Evolutionary conservation across 2,329 filamentous ascomycete species (phyloP).

Genomic region (Penicillium sp.): DNA sequence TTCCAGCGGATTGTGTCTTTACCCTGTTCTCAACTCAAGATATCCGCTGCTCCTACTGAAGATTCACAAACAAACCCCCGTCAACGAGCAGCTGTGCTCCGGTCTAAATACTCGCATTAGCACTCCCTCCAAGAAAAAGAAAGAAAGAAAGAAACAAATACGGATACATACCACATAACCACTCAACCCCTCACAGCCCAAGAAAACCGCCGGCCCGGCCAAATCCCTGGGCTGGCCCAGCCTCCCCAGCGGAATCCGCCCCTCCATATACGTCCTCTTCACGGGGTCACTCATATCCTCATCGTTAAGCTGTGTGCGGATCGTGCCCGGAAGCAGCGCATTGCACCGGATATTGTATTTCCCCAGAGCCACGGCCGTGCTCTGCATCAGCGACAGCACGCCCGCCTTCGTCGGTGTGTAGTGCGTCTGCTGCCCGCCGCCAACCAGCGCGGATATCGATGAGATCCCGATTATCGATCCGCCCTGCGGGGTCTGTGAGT

Average conservation of each 20-base stretch:
- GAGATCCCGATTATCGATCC: constrained; percentile 70
- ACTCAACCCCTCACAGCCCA: constrained; percentile 78
- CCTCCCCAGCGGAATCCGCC: constrained; percentile 76
- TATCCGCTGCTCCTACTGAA: constrained; percentile 61
- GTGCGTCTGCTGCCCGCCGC: constrained; percentile 78
- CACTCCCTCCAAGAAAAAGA: not conserved
- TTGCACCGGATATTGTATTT: constrained; percentile 80
- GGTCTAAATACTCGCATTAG: constrained; percentile 51
- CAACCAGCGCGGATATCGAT: constrained; percentile 53
- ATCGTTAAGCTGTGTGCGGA: constrained; percentile 83
- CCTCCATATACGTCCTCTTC: constrained; percentile 80
- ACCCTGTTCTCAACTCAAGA: not conserved
- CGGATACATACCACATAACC: constrained; percentile 66
- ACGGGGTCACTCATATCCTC: constrained; percentile 74
- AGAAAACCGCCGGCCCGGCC: constrained; percentile 82
- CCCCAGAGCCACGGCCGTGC: constrained; percentile 77
- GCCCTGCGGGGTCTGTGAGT: constrained; percentile 70
- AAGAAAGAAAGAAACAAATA: not conserved
- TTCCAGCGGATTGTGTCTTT: not conserved
- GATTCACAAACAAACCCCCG: constrained; percentile 86
- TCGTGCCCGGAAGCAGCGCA: constrained; percentile 80
- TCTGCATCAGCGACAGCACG: constrained; percentile 81
- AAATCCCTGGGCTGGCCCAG: constrained; percentile 75
- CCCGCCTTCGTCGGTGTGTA: constrained; percentile 91
- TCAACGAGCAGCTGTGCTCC: constrained; percentile 85